Percentiles rank a stretch among this genome's conserved stretches.
These are phyloP conservation scores for Eucalyptus sp. DNA, from an alignment of 345 rosid genomes.

Conservation along the genomic window DNA sequence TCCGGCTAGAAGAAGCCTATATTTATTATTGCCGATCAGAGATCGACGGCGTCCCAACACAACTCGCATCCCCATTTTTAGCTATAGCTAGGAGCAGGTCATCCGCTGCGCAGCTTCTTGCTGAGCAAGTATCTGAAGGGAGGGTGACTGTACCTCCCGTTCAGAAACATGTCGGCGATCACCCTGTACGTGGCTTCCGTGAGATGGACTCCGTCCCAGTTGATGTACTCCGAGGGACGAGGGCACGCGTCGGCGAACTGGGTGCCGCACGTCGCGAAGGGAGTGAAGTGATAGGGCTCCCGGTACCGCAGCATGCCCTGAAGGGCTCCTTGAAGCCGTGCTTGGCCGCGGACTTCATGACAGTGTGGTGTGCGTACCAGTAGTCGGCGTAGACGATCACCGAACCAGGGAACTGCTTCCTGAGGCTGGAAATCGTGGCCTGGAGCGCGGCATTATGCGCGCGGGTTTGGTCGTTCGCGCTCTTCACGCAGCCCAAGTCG, in stretches of 20 bases:
- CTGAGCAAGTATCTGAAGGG: slow-evolving; percentile 33
- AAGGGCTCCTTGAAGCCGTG: slow-evolving; percentile 55
- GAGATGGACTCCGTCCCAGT: slow-evolving; percentile 98
- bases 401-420: slow-evolving; percentile 44
- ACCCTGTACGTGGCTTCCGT: slow-evolving; percentile 82
- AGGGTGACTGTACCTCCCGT: slow-evolving; percentile 48
- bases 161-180: slow-evolving; percentile 49
- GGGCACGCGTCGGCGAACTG: slow-evolving; percentile 30
- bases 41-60: neutral
- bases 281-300: slow-evolving; percentile 62
- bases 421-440: slow-evolving; percentile 27
- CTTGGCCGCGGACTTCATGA: slow-evolving; percentile 28
- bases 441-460: slow-evolving; percentile 47
- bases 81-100: neutral
- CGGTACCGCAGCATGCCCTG: slow-evolving; percentile 74
- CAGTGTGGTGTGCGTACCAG: slow-evolving; percentile 60
- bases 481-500: slow-evolving; percentile 63
- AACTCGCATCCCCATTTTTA: neutral
- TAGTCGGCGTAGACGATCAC: slow-evolving; percentile 60
- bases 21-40: neutral
- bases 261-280: slow-evolving; percentile 49
- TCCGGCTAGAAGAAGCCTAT: neutral
- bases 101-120: slow-evolving; percentile 3
- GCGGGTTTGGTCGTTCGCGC: slow-evolving; percentile 43
- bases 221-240: slow-evolving; percentile 49